phyloP scores from a whole-genome alignment of 768 basidiomycete species.

The Cystobasidium onofrii region DNA sequence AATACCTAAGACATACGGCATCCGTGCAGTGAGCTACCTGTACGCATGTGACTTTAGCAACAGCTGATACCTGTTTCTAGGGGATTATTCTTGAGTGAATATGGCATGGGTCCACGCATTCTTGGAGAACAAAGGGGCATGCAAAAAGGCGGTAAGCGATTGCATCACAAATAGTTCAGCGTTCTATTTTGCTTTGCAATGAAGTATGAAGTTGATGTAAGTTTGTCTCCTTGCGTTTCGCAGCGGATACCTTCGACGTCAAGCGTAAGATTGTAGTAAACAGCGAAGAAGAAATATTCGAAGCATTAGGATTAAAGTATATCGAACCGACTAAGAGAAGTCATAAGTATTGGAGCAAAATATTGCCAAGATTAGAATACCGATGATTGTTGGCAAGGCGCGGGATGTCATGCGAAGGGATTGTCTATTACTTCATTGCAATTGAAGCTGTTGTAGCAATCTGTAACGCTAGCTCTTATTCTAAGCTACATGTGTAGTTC shows the following conservation, averaged over 20 bases:
- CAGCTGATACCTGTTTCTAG: neutral
- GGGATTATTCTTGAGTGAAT: constrained; percentile 34
- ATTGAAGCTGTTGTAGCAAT: too few relatives aligned
- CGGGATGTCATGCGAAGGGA: too few relatives aligned
- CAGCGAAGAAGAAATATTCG: constrained; percentile 37
- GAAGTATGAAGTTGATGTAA: neutral
- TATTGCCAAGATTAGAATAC: neutral
- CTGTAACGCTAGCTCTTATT: too few relatives aligned
- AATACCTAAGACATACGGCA: constrained; percentile 32
- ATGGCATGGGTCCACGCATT: constrained; percentile 35
- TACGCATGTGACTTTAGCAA: neutral
- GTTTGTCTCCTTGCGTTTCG: too few relatives aligned
- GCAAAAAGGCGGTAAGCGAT: constrained; percentile 13
- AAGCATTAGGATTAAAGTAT: constrained; percentile 33
- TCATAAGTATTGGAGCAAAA: neutral
- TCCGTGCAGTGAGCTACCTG: constrained; percentile 20
- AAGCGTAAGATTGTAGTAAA: constrained; percentile 30
- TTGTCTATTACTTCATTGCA: too few relatives aligned
- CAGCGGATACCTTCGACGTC: constrained; percentile 19
- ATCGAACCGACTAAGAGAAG: constrained; percentile 18
- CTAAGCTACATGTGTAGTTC: too few relatives aligned
- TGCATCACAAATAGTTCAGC: too few relatives aligned
- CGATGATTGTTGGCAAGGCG: too few relatives aligned
- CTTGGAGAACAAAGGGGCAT: constrained; percentile 12
- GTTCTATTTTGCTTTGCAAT: neutral